A percentile compares a stretch with the other conserved stretches of the same genome.
phyloP scores from a whole-genome alignment of 2,329 filamentous ascomycete species.

The Ascochyta koolunga region DNA sequence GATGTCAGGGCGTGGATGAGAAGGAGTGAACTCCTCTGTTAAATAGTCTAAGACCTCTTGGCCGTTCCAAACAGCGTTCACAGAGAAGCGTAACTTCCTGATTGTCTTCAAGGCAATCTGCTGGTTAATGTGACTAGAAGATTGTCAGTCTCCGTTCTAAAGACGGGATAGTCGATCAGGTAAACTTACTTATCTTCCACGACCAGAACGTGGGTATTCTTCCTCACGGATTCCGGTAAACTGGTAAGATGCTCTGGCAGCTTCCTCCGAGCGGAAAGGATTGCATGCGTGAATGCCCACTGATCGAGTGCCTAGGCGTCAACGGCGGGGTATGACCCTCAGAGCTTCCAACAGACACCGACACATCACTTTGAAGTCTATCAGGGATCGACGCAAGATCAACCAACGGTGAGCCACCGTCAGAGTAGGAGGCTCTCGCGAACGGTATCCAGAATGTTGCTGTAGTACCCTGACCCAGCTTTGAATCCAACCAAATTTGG shows the following conservation, averaged over 20 bases:
- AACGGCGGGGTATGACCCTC: conserved; percentile 60
- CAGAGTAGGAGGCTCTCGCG: conserved; percentile 67
- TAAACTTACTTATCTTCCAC: conserved; percentile 77
- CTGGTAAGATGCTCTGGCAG: conserved; percentile 49
- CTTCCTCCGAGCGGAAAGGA: conserved; percentile 35
- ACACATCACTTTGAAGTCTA: conserved; percentile 63
- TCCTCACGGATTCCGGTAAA: conserved; percentile 63
- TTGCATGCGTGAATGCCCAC: conserved; percentile 23
- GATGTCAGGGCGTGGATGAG: conserved; percentile 68
- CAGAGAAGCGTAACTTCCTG: conserved; percentile 73
- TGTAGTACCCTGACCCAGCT: conserved; percentile 71
- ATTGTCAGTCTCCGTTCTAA: not conserved
- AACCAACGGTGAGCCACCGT: conserved; percentile 59
- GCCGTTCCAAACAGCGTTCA: conserved; percentile 76
- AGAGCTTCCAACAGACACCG: conserved; percentile 70
- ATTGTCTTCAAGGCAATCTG: conserved; percentile 79
- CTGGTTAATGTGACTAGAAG: conserved; percentile 65
- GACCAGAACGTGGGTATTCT: conserved; percentile 72
- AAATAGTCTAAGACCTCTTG: conserved; percentile 80
- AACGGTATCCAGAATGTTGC: conserved; percentile 80
- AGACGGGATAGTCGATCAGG: not conserved
- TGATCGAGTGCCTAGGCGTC: conserved; percentile 33
- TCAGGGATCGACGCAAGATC: conserved; percentile 70
- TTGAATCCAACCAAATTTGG: conserved; percentile 72
- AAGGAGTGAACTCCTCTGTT: conserved; percentile 55